These are phyloP conservation scores for Yamadazyma kitorensis DNA, from an alignment of 805 yeast genomes.

Conservation along the genomic window DNA sequence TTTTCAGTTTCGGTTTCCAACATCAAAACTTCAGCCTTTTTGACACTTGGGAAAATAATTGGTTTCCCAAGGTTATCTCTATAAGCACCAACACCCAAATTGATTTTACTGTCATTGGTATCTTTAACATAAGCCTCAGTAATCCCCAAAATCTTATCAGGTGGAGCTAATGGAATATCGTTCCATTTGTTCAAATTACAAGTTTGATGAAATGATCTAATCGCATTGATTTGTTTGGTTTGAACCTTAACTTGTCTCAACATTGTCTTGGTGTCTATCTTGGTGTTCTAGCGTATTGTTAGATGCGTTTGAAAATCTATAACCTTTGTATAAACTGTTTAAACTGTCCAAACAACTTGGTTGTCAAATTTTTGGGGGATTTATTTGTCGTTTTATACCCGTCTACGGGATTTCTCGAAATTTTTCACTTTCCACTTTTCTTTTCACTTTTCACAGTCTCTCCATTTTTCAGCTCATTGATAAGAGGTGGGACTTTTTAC, in stretches of 20 bases:
- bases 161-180: slow-evolving; percentile 56
- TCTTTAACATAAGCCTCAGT: slow-evolving; percentile 74
- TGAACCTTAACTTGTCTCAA: slow-evolving; percentile 4
- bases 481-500: too few relatives aligned
- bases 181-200: slow-evolving; percentile 20
- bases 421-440: too few relatives aligned
- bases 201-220: slow-evolving; percentile 13
- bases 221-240: too few relatives aligned
- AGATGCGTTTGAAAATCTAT: too few relatives aligned
- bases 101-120: slow-evolving; percentile 52
- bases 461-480: too few relatives aligned
- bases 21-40: slow-evolving; percentile 57
- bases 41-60: slow-evolving; percentile 77
- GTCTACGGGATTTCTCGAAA: too few relatives aligned
- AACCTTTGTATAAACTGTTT: too few relatives aligned
- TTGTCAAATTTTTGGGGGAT: too few relatives aligned
- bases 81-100: slow-evolving; percentile 89
- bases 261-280: slow-evolving; percentile 3
- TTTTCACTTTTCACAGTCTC: too few relatives aligned
- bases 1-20: slow-evolving; percentile 56
- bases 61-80: slow-evolving; percentile 87
- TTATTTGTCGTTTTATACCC: too few relatives aligned
- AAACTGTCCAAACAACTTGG: too few relatives aligned
- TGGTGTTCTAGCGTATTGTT: background rate
- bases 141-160: slow-evolving; percentile 83